Base-by-base conservation (phyloP, 1,139 yeast genomes). In the Zygoascus sp. region DNA sequence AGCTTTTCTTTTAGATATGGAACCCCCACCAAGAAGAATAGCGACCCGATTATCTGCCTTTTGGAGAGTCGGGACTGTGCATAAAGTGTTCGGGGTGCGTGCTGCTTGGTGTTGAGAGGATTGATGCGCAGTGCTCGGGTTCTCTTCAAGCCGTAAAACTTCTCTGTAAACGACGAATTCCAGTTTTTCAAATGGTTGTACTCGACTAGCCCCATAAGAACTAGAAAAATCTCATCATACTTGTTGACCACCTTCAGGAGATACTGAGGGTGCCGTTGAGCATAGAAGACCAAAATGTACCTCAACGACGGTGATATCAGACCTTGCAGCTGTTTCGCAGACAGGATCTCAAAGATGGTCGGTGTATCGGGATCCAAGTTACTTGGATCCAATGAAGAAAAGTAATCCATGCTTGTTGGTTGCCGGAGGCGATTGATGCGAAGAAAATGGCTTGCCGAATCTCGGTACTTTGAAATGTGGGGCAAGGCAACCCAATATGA, bases 111-210 rank as follows among this genome's bases (percentile, higher is more conserved):
- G 11, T 57, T 56, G 30, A 55, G 53, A 4, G 60, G 64, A 19
- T 44, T 49, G 17, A 65, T 58, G 9, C 60, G 50, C 38, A 69
- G 54, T 10, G 57, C 55, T 5, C 64, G 56, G 8, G 79, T 79
- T 45, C 95, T 69, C 62, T 89, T 88, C 56, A 92, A 67, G 1
- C 97, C 97, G 61, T 92, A 90, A 62, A 90, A 92, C 62, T 86
- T 86, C 63, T 90, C 97, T 0, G 96, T 87, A 58, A 92, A 88
- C 2, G 94, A 79, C 0, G 95, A 81, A 58, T 86, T 90, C 88
- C 95, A 86, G 48, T 75, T 73, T 46, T 70, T 75, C 44, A 90
- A 64, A 58, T 83, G 87, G 56, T 77, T 76, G 73, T 81, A 82
- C 64, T 92, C 97, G 1, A 90, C 70, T n/a, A 76, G 55, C 0